These are phyloP conservation scores for Saturnispora sekii DNA, from an alignment of 805 yeast species.

Conservation along the genomic window DNA sequence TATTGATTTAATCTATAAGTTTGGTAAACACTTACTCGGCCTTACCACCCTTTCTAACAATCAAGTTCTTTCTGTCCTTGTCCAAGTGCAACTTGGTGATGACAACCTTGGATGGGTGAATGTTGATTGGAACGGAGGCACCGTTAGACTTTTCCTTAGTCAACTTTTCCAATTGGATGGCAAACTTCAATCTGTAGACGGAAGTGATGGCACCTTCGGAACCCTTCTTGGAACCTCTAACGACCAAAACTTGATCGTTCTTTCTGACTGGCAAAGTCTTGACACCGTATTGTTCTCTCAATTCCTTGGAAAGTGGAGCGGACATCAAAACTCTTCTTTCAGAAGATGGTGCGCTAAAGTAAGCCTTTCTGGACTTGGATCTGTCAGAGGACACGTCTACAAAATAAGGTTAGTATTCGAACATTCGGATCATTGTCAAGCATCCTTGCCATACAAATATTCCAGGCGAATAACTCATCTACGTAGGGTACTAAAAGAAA, in stretches of 20 bases:
- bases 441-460: background rate
- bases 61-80: conserved; percentile 97
- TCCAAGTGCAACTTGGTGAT: conserved; percentile 97
- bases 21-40: conserved; percentile 54
- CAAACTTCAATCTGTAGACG: conserved; percentile 97
- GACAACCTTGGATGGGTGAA: conserved; percentile 98
- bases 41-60: conserved; percentile 97
- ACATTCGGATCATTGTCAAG: background rate
- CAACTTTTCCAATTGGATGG: conserved; percentile 94
- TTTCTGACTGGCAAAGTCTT: conserved; percentile 95
- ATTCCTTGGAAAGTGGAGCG: conserved; percentile 98
- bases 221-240: conserved; percentile 99
- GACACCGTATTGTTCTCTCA: conserved; percentile 94
- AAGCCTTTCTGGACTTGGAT: conserved; percentile 99
- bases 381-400: conserved; percentile 99
- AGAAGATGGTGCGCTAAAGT: conserved; percentile 96
- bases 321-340: conserved; percentile 91
- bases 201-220: conserved; percentile 97
- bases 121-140: conserved; percentile 93
- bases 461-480: background rate
- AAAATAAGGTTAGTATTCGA: conserved; percentile 23
- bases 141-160: conserved; percentile 97
- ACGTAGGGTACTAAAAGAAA: no score
- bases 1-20: conserved; percentile 7
- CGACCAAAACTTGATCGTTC: conserved; percentile 91